phyloP scores from a whole-genome alignment of 2,329 filamentous ascomycete genomes.

The Neofusicoccum laricinum region DNA sequence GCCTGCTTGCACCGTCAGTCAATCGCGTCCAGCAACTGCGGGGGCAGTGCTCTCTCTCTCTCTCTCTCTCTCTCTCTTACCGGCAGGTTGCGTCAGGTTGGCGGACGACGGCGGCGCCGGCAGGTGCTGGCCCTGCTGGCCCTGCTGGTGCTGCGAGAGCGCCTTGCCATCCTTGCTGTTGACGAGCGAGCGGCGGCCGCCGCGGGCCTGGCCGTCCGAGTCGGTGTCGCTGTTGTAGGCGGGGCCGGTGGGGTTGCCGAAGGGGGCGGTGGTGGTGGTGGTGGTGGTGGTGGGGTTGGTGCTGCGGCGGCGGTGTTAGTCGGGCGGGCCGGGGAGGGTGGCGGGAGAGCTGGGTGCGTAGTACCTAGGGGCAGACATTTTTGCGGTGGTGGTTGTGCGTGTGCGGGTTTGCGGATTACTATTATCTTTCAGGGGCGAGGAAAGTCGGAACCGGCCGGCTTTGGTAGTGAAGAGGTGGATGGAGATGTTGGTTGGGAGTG shows the following conservation, averaged over 20 bases:
- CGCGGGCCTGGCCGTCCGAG: constrained; percentile 11
- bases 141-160: neutral
- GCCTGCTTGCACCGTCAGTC: constrained; percentile 32
- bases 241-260: neutral
- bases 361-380: constrained; percentile 7
- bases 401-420: neutral
- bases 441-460: constrained; percentile 12
- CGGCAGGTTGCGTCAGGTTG: constrained; percentile 1
- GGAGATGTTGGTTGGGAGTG: neutral
- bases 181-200: constrained; percentile 1
- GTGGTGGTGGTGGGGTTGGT: constrained; percentile 1
- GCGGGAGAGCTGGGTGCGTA: neutral
- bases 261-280: constrained; percentile 8
- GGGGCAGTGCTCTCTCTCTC: too few relatives aligned
- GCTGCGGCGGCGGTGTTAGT: neutral
- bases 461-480: neutral
- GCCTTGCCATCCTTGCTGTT: constrained; percentile 7
- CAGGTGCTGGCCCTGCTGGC: neutral
- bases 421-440: neutral
- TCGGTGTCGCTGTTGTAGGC: constrained; percentile 12
- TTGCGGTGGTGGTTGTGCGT: neutral
- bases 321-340: neutral
- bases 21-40: too few relatives aligned
- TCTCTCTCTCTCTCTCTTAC: too few relatives aligned
- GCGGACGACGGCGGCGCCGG: neutral